These are phyloP conservation scores for Hypoxylon fragiforme DNA, from an alignment of 495 filamentous ascomycete species.

Conservation along the genomic window DNA sequence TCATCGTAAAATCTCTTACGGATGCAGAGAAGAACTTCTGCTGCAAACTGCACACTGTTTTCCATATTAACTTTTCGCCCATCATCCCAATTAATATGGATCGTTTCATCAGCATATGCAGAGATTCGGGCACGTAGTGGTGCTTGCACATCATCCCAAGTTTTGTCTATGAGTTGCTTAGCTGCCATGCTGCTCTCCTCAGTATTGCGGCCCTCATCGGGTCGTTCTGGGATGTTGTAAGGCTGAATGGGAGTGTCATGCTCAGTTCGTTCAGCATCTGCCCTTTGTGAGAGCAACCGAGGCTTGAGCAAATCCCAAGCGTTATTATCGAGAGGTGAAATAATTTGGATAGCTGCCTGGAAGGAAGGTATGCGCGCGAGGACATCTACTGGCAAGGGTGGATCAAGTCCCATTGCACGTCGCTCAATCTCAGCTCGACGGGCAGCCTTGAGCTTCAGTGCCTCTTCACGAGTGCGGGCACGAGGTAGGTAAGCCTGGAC, in stretches of 20 bases:
- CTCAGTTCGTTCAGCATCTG: slow-evolving; percentile 58
- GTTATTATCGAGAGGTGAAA: slow-evolving; percentile 61
- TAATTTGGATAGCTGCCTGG: slow-evolving; percentile 68
- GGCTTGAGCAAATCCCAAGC: slow-evolving; percentile 68
- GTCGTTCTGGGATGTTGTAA: slow-evolving; percentile 1
- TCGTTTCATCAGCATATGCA: slow-evolving; percentile 65
- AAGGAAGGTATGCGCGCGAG: slow-evolving; percentile 70
- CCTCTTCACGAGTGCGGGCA: slow-evolving; percentile 49
- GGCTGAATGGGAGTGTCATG: slow-evolving; percentile 37
- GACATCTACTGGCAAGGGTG: slow-evolving; percentile 60
- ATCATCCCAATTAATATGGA: slow-evolving; percentile 60
- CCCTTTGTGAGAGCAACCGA: slow-evolving; percentile 64
- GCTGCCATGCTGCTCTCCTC: slow-evolving; percentile 46
- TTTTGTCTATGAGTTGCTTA: slow-evolving; percentile 62
- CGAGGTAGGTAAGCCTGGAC: slow-evolving; percentile 19
- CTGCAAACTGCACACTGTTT: slow-evolving; percentile 65
- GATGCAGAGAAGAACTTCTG: slow-evolving; percentile 64
- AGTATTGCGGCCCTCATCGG: slow-evolving; percentile 15
- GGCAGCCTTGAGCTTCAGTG: slow-evolving; percentile 58
- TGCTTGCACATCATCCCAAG: slow-evolving; percentile 69
- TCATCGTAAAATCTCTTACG: slow-evolving; percentile 64
- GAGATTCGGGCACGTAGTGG: slow-evolving; percentile 63
- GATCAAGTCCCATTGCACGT: slow-evolving; percentile 61
- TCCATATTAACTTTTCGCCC: slow-evolving; percentile 60
- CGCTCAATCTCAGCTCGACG: slow-evolving; percentile 69